Conservation (phyloP, 306 rosid species). For the Ochetophila trinervis region DNA sequence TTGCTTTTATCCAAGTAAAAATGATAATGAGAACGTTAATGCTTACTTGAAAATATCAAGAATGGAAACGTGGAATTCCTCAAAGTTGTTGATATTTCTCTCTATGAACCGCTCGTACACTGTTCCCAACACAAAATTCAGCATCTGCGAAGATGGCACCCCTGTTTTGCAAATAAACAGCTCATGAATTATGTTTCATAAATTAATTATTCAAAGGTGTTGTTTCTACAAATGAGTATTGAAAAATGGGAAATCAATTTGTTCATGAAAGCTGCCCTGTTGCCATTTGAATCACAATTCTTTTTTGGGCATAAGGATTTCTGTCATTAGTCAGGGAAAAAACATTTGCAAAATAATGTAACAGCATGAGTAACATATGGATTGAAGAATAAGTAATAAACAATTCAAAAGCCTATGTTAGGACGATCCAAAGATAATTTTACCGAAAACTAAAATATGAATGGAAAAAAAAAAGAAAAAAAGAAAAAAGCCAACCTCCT, state of each 20-base stretch:
- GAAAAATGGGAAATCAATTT: no score
- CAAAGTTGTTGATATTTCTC: constrained; percentile 11
- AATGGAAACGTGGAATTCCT: constrained; percentile 42
- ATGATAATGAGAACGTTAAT: not conserved
- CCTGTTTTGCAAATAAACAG: constrained; percentile 33
- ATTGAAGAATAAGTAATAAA: not conserved
- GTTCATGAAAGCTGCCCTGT: no score
- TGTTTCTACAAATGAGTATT: not conserved
- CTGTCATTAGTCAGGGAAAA: no score
- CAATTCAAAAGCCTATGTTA: not conserved
- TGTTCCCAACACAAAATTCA: constrained; percentile 18
- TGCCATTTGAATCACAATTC: no score
- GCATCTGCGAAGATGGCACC: constrained; percentile 23
- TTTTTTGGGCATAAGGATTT: no score
- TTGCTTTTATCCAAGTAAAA: not conserved
- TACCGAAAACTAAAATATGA: not conserved
- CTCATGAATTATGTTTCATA: not conserved
- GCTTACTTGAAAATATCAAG: constrained; percentile 61
- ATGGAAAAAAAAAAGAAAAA: not conserved
- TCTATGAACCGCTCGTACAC: constrained; percentile 36
- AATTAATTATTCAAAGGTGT: not conserved
- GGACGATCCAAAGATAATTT: not conserved
- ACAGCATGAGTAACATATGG: no score
- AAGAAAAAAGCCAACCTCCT: constrained; percentile 30
- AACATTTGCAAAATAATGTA: no score